These are phyloP conservation scores for Colletotrichum shisoi DNA, from an alignment of 2,329 filamentous ascomycete genomes.

Conservation along the genomic window DNA sequence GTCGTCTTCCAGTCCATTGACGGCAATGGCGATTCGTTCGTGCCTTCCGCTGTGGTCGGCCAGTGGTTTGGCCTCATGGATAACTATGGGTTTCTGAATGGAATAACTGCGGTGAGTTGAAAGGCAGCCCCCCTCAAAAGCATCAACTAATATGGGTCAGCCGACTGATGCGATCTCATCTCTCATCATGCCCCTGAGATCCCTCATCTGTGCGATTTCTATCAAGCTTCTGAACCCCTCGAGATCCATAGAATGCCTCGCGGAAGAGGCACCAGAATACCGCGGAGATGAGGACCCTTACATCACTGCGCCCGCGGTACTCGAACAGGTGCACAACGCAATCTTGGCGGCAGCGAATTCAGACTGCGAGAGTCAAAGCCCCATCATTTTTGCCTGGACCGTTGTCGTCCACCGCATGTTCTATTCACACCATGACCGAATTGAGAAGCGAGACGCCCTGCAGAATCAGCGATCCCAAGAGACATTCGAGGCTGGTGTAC, in stretches of 20 bases:
- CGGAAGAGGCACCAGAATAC: constrained; percentile 46
- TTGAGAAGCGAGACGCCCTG: constrained; percentile 66
- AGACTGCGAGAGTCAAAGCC: constrained; percentile 70
- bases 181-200: constrained; percentile 71
- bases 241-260: constrained; percentile 63
- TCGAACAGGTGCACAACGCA: constrained; percentile 77
- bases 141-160: constrained; percentile 39
- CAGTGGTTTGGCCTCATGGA: constrained; percentile 80
- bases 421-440: constrained; percentile 67
- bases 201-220: constrained; percentile 74
- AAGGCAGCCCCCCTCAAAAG: not conserved
- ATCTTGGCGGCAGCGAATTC: constrained; percentile 67
- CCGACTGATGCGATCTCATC: constrained; percentile 55
- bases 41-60: constrained; percentile 65
- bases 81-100: constrained; percentile 73
- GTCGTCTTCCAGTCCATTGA: constrained; percentile 76
- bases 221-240: constrained; percentile 74
- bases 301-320: constrained; percentile 71
- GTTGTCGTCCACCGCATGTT: constrained; percentile 76
- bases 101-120: constrained; percentile 63
- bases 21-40: constrained; percentile 61
- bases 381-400: constrained; percentile 82
- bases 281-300: constrained; percentile 60
- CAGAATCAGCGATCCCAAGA: constrained; percentile 67
- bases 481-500: constrained; percentile 61